phyloP scores from a whole-genome alignment of 352 stramenopile genomes.

The Phytophthora idaei region DNA sequence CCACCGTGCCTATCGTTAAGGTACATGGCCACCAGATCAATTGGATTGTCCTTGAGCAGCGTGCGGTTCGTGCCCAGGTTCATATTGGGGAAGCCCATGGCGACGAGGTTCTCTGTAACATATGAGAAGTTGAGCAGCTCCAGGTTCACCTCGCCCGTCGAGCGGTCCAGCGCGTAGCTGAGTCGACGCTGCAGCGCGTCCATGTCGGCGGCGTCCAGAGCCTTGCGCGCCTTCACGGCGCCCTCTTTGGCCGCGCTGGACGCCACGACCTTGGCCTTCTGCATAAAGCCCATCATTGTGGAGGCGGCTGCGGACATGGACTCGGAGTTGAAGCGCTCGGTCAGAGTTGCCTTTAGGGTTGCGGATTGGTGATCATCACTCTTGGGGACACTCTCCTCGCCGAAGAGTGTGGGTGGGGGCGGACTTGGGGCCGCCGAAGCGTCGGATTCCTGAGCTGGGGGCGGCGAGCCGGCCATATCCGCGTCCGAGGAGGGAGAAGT shows the following conservation, averaged over 20 bases:
- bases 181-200: constrained; percentile 81
- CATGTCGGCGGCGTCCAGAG: constrained; percentile 85
- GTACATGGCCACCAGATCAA: constrained; percentile 93
- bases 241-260: constrained; percentile 75
- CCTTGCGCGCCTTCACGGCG: constrained; percentile 81
- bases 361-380: constrained; percentile 48
- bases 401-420: constrained; percentile 32
- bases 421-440: constrained; percentile 11
- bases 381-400: constrained; percentile 27
- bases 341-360: constrained; percentile 62
- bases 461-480: constrained; percentile 18
- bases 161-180: constrained; percentile 82
- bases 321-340: constrained; percentile 75
- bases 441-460: constrained; percentile 19
- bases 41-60: constrained; percentile 87
- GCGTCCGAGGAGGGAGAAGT: constrained; percentile 32
- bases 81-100: constrained; percentile 93
- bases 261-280: constrained; percentile 81
- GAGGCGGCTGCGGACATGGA: constrained; percentile 67
- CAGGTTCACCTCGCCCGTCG: constrained; percentile 81
- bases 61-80: constrained; percentile 77
- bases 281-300: constrained; percentile 85
- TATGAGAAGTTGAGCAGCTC: constrained; percentile 93
- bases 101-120: constrained; percentile 86
- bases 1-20: constrained; percentile 93